Conservation (phyloP, 2,329 filamentous ascomycete species). For the Sphaerostilbella broomeana region DNA sequence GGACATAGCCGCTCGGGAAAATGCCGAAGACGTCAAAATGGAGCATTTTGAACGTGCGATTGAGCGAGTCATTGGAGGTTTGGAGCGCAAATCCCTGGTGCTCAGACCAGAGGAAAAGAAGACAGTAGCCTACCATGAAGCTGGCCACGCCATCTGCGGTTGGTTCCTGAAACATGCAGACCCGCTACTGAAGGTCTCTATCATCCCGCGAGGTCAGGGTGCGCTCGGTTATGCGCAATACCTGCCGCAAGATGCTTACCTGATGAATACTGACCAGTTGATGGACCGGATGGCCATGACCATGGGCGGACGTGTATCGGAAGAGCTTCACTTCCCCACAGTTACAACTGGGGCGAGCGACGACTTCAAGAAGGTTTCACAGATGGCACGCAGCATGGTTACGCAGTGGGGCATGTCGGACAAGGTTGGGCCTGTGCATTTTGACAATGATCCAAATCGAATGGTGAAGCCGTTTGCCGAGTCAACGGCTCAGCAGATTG, state of each 20-base stretch:
- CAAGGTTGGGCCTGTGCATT: slow-evolving; percentile 89
- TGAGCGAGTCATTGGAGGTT: slow-evolving; percentile 89
- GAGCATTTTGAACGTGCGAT: slow-evolving; percentile 95
- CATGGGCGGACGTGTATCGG: slow-evolving; percentile 86
- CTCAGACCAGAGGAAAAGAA: slow-evolving; percentile 90
- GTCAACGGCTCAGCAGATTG: slow-evolving; percentile 85
- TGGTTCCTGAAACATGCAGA: slow-evolving; percentile 98
- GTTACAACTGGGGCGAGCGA: slow-evolving; percentile 93
- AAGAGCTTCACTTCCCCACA: slow-evolving; percentile 94
- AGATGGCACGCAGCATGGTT: slow-evolving; percentile 95
- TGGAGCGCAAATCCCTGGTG: slow-evolving; percentile 96
- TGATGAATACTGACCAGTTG: slow-evolving; percentile 91
- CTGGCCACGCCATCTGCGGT: slow-evolving; percentile 94
- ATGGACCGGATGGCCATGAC: slow-evolving; percentile 99
- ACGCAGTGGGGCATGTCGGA: slow-evolving; percentile 99
- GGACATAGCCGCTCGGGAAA: slow-evolving; percentile 67
- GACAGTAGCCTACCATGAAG: slow-evolving; percentile 96
- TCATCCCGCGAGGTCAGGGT: slow-evolving; percentile 91
- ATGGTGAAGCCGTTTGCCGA: slow-evolving; percentile 95
- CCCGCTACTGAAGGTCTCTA: slow-evolving; percentile 94
- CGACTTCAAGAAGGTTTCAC: slow-evolving; percentile 97
- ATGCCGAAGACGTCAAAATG: slow-evolving; percentile 77
- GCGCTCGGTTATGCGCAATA: slow-evolving; percentile 96
- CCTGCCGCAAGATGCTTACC: slow-evolving; percentile 86
- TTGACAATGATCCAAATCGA: slow-evolving; percentile 73